A percentile compares a stretch with the other conserved stretches of the same genome.
Conservation (phyloP, 2,329 filamentous ascomycete genomes). For the Dothidotthia symphoricarpi region DNA sequence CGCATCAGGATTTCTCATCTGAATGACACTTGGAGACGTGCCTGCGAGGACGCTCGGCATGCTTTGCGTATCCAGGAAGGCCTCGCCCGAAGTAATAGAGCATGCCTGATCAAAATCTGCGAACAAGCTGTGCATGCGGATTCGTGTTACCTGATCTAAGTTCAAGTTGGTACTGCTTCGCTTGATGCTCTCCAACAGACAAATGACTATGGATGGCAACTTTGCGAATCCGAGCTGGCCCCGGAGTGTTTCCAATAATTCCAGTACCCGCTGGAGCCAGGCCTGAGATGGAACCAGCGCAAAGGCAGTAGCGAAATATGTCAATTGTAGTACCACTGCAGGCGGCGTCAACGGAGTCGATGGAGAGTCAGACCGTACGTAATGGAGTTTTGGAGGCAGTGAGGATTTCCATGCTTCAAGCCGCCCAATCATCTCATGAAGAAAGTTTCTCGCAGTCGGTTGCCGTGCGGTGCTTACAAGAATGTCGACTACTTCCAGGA, state of each 20-base stretch:
- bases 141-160: constrained; percentile 13
- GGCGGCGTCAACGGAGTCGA: constrained; percentile 23
- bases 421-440: constrained; percentile 39
- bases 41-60: constrained; percentile 1
- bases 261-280: constrained; percentile 18
- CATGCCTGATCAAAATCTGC: constrained; percentile 13
- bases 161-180: constrained; percentile 9
- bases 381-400: constrained; percentile 24
- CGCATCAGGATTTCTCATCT: constrained; percentile 8
- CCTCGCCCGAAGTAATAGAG: not conserved
- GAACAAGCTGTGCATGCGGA: constrained; percentile 13
- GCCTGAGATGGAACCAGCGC: constrained; percentile 21
- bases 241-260: constrained; percentile 21
- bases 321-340: constrained; percentile 28
- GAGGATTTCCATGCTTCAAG: constrained; percentile 41
- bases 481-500: constrained; percentile 40
- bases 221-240: constrained; percentile 22
- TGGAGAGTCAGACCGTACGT: constrained; percentile 19
- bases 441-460: constrained; percentile 21
- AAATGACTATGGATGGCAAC: constrained; percentile 25
- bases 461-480: constrained; percentile 13
- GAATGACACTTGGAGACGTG: constrained; percentile 2
- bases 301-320: constrained; percentile 24
- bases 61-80: not conserved
- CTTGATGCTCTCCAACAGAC: constrained; percentile 21